Evolutionary conservation across 164 flowering plant genomes (phyloP).

Genomic region (Vitis vinifera): ASM3070453v1 NC_081809.1:3541001-3541500

Average conservation of each 20-base stretch:
- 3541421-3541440: background rate
- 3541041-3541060: background rate
- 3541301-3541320: background rate
- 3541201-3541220: no score
- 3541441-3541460: background rate
- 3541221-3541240: background rate
- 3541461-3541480: background rate
- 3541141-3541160: no score
- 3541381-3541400: conserved; percentile 54
- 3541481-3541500: background rate
- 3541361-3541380: conserved; percentile 60
- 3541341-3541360: conserved; percentile 80
- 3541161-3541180: no score
- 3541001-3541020: background rate
- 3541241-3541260: background rate
- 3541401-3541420: conserved; percentile 14
- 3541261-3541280: background rate
- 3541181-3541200: no score
- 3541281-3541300: background rate
- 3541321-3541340: conserved; percentile 58
- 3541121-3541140: no score
- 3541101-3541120: no score
- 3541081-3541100: no score
- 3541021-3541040: background rate
- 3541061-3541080: background rate